Evolutionary conservation across 2,329 filamentous ascomycete species (phyloP).

Genomic region (Myriosclerotinia scirpicola): DNA sequence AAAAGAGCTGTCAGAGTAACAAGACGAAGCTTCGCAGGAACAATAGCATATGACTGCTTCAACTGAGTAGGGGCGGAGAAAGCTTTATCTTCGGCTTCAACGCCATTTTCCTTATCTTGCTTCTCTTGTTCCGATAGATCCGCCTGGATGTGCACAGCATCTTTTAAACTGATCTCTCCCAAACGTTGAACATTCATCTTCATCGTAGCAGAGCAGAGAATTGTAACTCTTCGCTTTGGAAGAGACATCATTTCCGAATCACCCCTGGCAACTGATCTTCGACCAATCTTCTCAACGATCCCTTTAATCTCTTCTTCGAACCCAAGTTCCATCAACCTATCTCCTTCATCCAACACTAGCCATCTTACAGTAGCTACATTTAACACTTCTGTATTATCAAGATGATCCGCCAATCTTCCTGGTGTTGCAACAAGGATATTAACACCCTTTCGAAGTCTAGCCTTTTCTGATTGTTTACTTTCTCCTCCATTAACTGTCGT

Average conservation of each 20-base stretch:
- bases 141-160: conserved; percentile 82
- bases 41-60: conserved; percentile 86
- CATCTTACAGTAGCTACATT: conserved; percentile 88
- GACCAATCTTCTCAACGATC: conserved; percentile 77
- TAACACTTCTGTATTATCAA: conserved; percentile 87
- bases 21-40: conserved; percentile 84
- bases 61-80: conserved; percentile 89
- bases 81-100: conserved; percentile 48
- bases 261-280: conserved; percentile 60
- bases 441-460: conserved; percentile 86
- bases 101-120: conserved; percentile 49
- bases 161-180: conserved; percentile 91
- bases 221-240: conserved; percentile 74
- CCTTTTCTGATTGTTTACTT: conserved; percentile 80
- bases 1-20: conserved; percentile 84
- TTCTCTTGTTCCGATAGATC: conserved; percentile 53
- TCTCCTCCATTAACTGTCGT: conserved; percentile 75
- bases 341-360: conserved; percentile 93
- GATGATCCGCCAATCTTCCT: conserved; percentile 84
- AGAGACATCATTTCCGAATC: conserved; percentile 61
- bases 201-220: conserved; percentile 95
- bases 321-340: conserved; percentile 96
- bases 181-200: conserved; percentile 95
- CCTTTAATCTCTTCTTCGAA: conserved; percentile 93
- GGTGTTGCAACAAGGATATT: conserved; percentile 97